These are phyloP conservation scores for Davidsoniella eucalypti DNA, from an alignment of 2,329 filamentous ascomycete genomes.

Conservation along the genomic window DNA sequence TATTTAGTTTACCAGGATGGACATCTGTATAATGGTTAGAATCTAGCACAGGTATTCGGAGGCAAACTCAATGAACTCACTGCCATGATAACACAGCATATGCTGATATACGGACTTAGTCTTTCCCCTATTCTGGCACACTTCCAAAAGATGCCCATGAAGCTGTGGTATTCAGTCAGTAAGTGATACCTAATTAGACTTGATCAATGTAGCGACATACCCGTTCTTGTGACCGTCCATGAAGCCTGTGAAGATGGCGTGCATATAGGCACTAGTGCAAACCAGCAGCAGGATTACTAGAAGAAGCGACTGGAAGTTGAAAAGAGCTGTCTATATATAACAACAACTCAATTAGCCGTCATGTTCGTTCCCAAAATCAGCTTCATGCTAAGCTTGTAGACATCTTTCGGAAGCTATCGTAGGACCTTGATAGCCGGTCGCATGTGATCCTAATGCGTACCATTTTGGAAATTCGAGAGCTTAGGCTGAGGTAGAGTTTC, in stretches of 20 bases:
- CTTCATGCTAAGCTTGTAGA: no score
- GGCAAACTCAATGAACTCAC: conserved; percentile 32
- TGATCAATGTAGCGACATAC: conserved; percentile 30
- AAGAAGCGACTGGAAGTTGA: conserved; percentile 96
- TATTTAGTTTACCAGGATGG: conserved; percentile 24
- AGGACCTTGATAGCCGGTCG: no score
- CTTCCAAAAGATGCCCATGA: conserved; percentile 90
- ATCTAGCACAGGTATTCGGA: neutral
- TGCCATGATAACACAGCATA: conserved; percentile 89
- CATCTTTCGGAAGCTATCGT: no score
- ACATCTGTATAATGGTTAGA: conserved; percentile 17
- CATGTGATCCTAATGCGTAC: no score
- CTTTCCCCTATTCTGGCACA: conserved; percentile 82
- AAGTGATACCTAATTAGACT: conserved; percentile 6
- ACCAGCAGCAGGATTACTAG: conserved; percentile 88
- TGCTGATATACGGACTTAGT: conserved; percentile 84
- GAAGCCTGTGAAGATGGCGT: conserved; percentile 74
- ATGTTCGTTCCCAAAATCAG: no score
- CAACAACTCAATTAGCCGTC: no score
- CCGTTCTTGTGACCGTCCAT: conserved; percentile 89
- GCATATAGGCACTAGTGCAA: conserved; percentile 87
- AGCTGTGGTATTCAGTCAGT: conserved; percentile 25
- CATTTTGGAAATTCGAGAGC: no score
- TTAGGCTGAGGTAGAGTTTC: no score
- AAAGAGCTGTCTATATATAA: conserved; percentile 62